These are phyloP conservation scores for Sugiyamaella mastotermitis DNA, from an alignment of 805 yeast genomes.

Conservation along the genomic window DNA sequence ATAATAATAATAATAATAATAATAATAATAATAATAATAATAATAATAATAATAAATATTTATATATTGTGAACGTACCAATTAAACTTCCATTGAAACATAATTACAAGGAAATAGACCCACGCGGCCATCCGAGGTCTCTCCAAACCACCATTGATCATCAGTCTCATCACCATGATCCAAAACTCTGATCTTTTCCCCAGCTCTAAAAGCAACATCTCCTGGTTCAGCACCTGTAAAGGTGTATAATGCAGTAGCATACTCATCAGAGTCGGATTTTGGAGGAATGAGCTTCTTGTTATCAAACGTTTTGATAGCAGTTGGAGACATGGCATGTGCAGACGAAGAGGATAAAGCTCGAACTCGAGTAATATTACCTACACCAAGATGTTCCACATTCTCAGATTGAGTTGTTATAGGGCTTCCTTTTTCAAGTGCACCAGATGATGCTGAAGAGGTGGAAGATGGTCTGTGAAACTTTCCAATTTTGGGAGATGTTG, in stretches of 20 bases:
- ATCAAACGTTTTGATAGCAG: conserved; percentile 1
- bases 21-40: not conserved
- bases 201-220: conserved; percentile 33
- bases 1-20: not conserved
- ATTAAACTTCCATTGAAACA: conserved; percentile 22
- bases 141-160: conserved; percentile 49
- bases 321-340: conserved; percentile 24
- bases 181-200: conserved; percentile 32
- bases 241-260: conserved; percentile 30
- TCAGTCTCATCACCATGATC: conserved; percentile 32
- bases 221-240: conserved; percentile 33
- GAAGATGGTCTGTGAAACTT: not conserved
- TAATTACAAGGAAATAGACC: conserved; percentile 47
- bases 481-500: conserved; percentile 3
- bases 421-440: too few relatives aligned
- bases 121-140: conserved; percentile 32
- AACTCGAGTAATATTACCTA: conserved; percentile 14
- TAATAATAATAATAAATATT: conserved; percentile 1
- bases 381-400: too few relatives aligned
- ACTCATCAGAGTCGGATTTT: conserved; percentile 21
- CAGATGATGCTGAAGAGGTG: not conserved
- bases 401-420: conserved; percentile 4
- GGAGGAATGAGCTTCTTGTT: conserved; percentile 13
- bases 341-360: conserved; percentile 24
- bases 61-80: not conserved